Evolutionary conservation across 257 asterid genomes (phyloP).

Genomic region (Lavandula angustifolia): DNA sequence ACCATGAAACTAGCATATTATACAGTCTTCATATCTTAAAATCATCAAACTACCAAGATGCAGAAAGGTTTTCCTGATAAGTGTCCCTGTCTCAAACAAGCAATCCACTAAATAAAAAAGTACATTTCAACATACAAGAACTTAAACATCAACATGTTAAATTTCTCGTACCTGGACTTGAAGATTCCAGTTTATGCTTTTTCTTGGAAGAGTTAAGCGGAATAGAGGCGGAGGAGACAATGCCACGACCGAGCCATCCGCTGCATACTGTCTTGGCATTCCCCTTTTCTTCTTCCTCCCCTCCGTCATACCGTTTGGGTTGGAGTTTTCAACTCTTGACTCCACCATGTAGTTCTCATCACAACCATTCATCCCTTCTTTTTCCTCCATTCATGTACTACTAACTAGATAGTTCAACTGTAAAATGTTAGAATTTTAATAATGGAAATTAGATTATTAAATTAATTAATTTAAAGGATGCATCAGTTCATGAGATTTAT

Average conservation of each 20-base stretch:
- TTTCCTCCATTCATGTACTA: constrained; percentile 78
- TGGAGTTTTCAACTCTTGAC: constrained; percentile 51
- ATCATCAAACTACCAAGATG: constrained; percentile 37
- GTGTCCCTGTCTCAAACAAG: constrained; percentile 52
- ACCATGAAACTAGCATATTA: too few species aligned
- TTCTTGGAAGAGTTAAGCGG: constrained; percentile 61
- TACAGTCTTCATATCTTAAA: too few species aligned
- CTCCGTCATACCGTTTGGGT: constrained; percentile 48
- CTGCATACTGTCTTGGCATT: constrained; percentile 80
- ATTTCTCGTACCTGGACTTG: constrained; percentile 52
- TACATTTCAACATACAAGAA: too few species aligned
- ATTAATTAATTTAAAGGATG: too few species aligned
- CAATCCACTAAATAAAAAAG: constrained; percentile 28
- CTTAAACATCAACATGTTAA: not conserved
- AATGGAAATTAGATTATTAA: too few species aligned
- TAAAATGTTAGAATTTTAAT: too few species aligned
- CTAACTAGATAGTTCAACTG: constrained; percentile 33
- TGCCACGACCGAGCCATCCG: constrained; percentile 66
- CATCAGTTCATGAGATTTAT: too few species aligned
- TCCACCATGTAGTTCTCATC: constrained; percentile 62
- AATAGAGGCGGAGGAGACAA: constrained; percentile 97
- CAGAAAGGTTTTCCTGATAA: constrained; percentile 39
- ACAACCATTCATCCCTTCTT: constrained; percentile 58
- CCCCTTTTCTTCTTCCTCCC: constrained; percentile 82
- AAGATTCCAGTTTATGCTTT: constrained; percentile 66